Evolutionary conservation across 306 rosid genomes (phyloP).

Genomic region (Cucurbita ficifolia): DNA sequence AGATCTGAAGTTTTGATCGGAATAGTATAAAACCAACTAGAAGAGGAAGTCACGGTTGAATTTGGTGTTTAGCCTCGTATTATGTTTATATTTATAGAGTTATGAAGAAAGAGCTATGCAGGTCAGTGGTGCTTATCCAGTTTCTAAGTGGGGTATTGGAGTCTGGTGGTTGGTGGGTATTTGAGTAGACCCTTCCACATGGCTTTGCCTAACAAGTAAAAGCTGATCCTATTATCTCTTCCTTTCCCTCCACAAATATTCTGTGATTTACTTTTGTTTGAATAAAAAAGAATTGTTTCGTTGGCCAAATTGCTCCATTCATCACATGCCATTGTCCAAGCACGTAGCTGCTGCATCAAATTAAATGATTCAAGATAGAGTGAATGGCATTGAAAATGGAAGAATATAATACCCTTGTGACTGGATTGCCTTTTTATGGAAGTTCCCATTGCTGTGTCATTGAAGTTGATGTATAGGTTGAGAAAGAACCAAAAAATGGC

Average conservation of each 20-base stretch:
- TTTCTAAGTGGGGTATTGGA: not conserved
- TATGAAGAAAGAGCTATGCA: not conserved
- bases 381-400: not conserved
- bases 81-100: not conserved
- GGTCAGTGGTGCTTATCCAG: not conserved
- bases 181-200: not conserved
- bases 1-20: not conserved
- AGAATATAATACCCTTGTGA: not conserved
- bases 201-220: not conserved
- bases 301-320: not conserved
- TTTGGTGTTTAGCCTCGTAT: not conserved
- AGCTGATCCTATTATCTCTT: not conserved
- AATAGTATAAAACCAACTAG: not conserved
- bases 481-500: not conserved
- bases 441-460: too few relatives aligned
- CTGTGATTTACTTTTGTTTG: not conserved
- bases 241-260: not conserved
- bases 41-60: not conserved
- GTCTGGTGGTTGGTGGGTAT: constrained; percentile 4
- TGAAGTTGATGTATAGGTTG: not conserved
- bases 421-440: too few relatives aligned
- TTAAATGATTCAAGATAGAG: not conserved
- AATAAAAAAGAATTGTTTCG: not conserved
- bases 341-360: not conserved
- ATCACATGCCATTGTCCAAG: not conserved